Evolutionary conservation across 164 flowering plant species (phyloP), one percentile per base, ranked within the genome.

Genomic region (Vitis rotundifolia): DNA sequence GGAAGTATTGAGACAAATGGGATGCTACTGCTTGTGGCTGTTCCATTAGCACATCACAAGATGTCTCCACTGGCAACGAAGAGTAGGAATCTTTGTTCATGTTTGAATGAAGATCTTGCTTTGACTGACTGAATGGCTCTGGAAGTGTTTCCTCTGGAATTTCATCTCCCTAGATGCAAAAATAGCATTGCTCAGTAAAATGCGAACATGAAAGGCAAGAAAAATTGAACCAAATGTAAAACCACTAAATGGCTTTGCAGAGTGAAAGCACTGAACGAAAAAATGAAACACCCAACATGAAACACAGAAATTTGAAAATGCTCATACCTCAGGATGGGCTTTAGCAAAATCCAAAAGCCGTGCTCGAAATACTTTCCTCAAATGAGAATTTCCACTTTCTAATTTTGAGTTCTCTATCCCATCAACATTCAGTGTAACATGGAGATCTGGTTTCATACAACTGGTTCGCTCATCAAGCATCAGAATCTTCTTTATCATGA

Each of bases 401-500:
- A 64, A 65, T 68, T 82, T 80, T 28, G 19, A 26, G 37, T 76
- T 78, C 58, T 82, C 77, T 10, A 85, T 3, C 0, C 83, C 85
- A 75, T 81, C 81, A 19, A 58, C 28, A 58, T 85, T 77, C 49
- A 93, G 37, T 1, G 76, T 64, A 8, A 93, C 48, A 59, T 71
- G 86, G 71, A 93, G 89, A 71, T 91, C 93, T 2, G 88, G 89
- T 78, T 81, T 91, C 93, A 84, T 90, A 71, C 94, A 88, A 29
- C 78, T 68, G 0, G 93, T 93, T 47, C 76, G 72, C 78, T 93
- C 97, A 75, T 91, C 96, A 14, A 72, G 80, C 22, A 67, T 48
- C 9, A 81, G 77, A 11, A 83, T 75, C 72, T 80, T 91, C 81
- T 82, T 83, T 19, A 84, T 29, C 75, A 75, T 79, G 73, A 95